Evolutionary conservation across 257 asterid genomes (phyloP), one percentile per base, ranked within the genome.

Genomic region (Nicotiana noctiflora): DNA sequence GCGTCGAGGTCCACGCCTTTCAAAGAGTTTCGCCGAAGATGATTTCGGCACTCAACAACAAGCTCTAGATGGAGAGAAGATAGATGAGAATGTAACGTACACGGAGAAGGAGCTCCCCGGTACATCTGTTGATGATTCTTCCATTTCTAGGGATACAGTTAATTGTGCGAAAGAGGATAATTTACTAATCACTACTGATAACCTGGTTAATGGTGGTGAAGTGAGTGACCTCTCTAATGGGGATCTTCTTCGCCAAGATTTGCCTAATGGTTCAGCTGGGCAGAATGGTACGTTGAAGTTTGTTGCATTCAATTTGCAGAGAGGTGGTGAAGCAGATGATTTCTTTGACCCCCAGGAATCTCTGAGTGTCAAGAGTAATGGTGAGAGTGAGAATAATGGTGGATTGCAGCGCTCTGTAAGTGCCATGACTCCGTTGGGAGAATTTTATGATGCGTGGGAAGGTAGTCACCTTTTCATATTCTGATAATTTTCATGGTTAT

Each of bases 361-460:
- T 14, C 21, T 79, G 89, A 92, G 95, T 89, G 90, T 77, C 65
- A 84, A 80, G 90, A 90, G 95, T 88, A 83, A 79, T 52, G 80
- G 89, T 82, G 97, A 90, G 60, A 88, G 89, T 84, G 96, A 91
- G 82, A 86, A 83, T 75, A 89, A 72, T 79, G 82, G 85, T 83
- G 92, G 82, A 79, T 81, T 82, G 1, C 95, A 90, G 66, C 86
- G 84, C 52, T 80, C 86, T 74, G 34, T 86, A 76, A 89, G 83
- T 89, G 79, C 86, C 15, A 59, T 88, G 19, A 85, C 96, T 49
- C 92, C 96, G 4, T 3, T 81, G 64, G 86, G 96, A 19, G 98
- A 92, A 86, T 94, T 92, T 89, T 96, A 89, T 84, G 99, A 96
- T 90, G 99, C 99, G 67, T 96, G 97, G 98, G 99, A 96, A 90